A percentile compares a stretch with the other conserved stretches of the same genome.
These are phyloP conservation scores for Ophiostoma montium DNA, from an alignment of 2,329 filamentous ascomycete species.

Conservation along the genomic window DNA sequence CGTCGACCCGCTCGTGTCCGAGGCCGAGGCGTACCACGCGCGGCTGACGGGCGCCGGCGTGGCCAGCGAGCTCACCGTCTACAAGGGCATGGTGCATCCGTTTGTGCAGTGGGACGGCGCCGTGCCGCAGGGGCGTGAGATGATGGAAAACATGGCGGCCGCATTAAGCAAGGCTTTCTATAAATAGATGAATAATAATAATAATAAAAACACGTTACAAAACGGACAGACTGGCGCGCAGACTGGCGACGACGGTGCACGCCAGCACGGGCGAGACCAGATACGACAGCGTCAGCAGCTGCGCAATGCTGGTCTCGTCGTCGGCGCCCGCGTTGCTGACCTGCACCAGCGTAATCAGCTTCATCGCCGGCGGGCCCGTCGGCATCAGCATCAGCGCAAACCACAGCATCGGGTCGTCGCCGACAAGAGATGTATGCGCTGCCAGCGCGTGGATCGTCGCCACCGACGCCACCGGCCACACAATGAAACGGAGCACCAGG, in stretches of 20 bases:
- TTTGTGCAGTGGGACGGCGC: conserved; percentile 10
- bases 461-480: conserved; percentile 46
- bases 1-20: conserved; percentile 7
- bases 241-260: conserved; percentile 23
- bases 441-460: conserved; percentile 39
- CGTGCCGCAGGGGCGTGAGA: conserved; percentile 2
- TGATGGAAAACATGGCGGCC: conserved; percentile 1
- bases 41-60: background rate
- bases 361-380: conserved; percentile 32
- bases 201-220: background rate
- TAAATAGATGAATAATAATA: background rate
- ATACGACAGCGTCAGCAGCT: conserved; percentile 27
- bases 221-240: conserved; percentile 19
- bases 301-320: conserved; percentile 29
- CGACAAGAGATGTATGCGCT: conserved; percentile 34
- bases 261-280: conserved; percentile 24
- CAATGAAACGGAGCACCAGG: conserved; percentile 39
- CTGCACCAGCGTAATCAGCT: conserved; percentile 30
- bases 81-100: conserved; percentile 9
- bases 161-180: background rate
- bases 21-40: conserved; percentile 6
- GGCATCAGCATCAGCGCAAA: conserved; percentile 40
- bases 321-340: conserved; percentile 25
- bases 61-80: background rate
- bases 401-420: conserved; percentile 49